Base-by-base conservation (phyloP, 2,329 filamentous ascomycete genomes). In the Geoglossum cookeanum region DNA sequence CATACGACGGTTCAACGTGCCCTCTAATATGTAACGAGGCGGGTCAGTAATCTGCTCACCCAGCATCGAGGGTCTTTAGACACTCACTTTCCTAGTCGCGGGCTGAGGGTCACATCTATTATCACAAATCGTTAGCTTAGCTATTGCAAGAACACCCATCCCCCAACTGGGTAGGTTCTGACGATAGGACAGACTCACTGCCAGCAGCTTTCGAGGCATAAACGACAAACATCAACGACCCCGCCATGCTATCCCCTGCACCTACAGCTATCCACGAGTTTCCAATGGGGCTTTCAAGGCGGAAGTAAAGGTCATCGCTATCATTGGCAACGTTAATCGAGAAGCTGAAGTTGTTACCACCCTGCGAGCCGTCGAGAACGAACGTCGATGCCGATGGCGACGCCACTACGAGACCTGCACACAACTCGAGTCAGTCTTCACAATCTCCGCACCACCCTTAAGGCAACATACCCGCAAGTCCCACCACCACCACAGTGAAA, bases 31-130 rank as follows among this genome's bases (percentile, higher is more conserved):
- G 11, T 32, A 33, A 53, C 17, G 11, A 5, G 4, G 11, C 5
- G 35, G 30, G 35, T 53, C 13, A 33, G 49, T n/a, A 17, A 27
- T 9, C 48, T 32, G 48, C 9, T 44, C 17, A 22, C 2, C 22
- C 22, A 2, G 2, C 22, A 22, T 22, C 22, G 22, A 22, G 22
- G 22, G 22, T 22, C 22, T 22, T 2, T 2, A 2, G 22, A 17
- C 5, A 32, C 49, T 39, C 35, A 53, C 39, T 60, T 62, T 27
- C 66, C 64, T 37, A 69, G 62, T 8, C 71, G 68, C 1, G 69
- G 66, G 51, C 66, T 69, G 11, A 71, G 62, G 0, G 67, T 70
- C 17, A 72, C 62, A 42, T 67, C 67, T 67, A 58, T 7, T 6
- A 45, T 45, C 42, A 45, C 42, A 33, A 32, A n/a, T 29, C 15